Evolutionary conservation across 2,329 filamentous ascomycete genomes (phyloP).

Genomic region (Sporothrix mexicana): DNA sequence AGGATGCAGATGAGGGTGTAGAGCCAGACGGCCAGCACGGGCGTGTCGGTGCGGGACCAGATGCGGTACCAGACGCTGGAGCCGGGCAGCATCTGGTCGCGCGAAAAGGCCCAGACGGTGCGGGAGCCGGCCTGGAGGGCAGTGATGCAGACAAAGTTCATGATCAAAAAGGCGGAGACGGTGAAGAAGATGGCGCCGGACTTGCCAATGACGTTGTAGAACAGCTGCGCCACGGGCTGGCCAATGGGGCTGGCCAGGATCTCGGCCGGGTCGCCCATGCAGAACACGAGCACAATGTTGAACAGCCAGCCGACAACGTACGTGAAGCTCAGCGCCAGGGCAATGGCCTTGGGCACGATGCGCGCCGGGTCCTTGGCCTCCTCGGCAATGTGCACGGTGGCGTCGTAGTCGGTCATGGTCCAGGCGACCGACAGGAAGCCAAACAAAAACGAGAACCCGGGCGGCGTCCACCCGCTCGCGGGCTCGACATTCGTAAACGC

Average conservation of each 20-base stretch:
- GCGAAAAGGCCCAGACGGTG: conserved; percentile 61
- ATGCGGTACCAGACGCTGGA: conserved; percentile 57
- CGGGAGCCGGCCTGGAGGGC: conserved; percentile 60
- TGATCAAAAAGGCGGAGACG: conserved; percentile 61
- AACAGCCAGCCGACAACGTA: conserved; percentile 62
- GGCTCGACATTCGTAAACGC: conserved; percentile 61
- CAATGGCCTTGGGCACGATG: conserved; percentile 59
- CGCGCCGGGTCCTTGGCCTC: conserved; percentile 48
- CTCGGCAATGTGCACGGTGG: conserved; percentile 53
- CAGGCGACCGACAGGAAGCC: conserved; percentile 65
- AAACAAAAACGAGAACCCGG: conserved; percentile 63
- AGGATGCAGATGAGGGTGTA: conserved; percentile 59
- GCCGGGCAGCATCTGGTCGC: conserved; percentile 57
- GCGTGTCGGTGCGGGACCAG: conserved; percentile 55
- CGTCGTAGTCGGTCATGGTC: conserved; percentile 61
- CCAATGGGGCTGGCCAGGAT: conserved; percentile 54
- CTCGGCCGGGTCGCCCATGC: conserved; percentile 57
- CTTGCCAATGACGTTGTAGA: conserved; percentile 62
- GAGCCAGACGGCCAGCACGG: conserved; percentile 62
- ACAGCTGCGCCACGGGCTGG: conserved; percentile 63
- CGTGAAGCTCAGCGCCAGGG: conserved; percentile 60
- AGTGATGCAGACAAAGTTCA: conserved; percentile 65
- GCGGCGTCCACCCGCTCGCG: conserved; percentile 58
- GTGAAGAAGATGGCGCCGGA: conserved; percentile 60
- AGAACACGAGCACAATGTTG: conserved; percentile 64